A percentile compares a stretch with the other conserved stretches of the same genome.
phyloP scores from a whole-genome alignment of 441 rosid genomes.

The Iberis amara region DNA sequence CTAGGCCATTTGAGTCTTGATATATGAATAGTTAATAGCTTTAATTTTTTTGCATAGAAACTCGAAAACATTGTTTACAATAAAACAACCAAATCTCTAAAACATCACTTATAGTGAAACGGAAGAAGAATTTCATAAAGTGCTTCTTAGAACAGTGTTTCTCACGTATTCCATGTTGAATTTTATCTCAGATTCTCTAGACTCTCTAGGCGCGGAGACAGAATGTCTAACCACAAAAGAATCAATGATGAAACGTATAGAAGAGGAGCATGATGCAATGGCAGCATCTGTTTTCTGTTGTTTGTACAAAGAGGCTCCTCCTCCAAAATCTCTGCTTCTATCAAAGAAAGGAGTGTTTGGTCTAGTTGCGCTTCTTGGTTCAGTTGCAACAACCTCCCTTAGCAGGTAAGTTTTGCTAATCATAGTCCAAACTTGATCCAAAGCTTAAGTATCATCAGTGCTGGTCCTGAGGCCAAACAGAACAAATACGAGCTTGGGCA shows the following conservation, averaged over 20 bases:
- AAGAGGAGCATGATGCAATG: slow-evolving; percentile 32
- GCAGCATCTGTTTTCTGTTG: slow-evolving; percentile 46
- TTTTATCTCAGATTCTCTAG: slow-evolving; percentile 36
- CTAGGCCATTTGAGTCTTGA: too few relatives aligned
- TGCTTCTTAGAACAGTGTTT: not conserved
- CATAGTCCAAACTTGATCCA: not conserved
- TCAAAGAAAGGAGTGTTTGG: slow-evolving; percentile 42
- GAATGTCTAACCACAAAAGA: slow-evolving; percentile 36
- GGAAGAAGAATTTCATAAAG: too few relatives aligned
- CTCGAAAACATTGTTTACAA: too few relatives aligned
- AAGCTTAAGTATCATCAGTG: not conserved
- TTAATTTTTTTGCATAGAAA: too few relatives aligned
- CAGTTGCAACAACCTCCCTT: slow-evolving; percentile 36
- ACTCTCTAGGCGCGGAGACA: slow-evolving; percentile 22
- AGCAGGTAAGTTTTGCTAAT: slow-evolving; percentile 43
- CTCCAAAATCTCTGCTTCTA: slow-evolving; percentile 16
- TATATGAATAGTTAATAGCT: too few relatives aligned
- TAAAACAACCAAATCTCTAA: too few relatives aligned
- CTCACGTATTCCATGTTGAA: not conserved
- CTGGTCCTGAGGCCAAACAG: too few relatives aligned
- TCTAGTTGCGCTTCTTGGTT: slow-evolving; percentile 64
- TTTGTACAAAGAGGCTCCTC: slow-evolving; percentile 17
- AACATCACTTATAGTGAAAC: too few relatives aligned
- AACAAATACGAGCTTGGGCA: too few relatives aligned
- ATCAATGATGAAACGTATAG: slow-evolving; percentile 39